Conservation (phyloP, 169 alveolate species). For the Plasmodium relictum region DNA sequence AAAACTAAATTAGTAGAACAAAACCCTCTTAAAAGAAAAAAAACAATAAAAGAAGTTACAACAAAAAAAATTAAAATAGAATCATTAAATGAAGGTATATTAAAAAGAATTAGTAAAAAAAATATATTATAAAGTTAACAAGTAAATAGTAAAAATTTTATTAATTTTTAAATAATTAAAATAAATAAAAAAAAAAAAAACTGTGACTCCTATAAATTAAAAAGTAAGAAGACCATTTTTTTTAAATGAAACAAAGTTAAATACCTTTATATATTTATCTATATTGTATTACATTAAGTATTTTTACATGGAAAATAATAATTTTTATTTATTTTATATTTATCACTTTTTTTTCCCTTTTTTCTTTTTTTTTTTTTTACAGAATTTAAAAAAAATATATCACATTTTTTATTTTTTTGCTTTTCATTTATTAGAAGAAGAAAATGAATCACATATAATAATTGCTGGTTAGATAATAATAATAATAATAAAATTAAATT, state of each 20-base stretch:
- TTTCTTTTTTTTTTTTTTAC: conserved; percentile 6
- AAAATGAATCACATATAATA: conserved; percentile 26
- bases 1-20: background rate
- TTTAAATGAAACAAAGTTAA: background rate
- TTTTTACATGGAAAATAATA: background rate
- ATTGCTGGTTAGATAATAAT: conserved; percentile 56
- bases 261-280: background rate
- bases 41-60: conserved; percentile 7
- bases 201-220: conserved; percentile 9
- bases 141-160: background rate
- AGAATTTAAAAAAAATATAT: conserved; percentile 14
- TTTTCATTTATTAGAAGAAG: conserved; percentile 12
- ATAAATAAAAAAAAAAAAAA: background rate
- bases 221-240: conserved; percentile 16
- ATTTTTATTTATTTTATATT: background rate
- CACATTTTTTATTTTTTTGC: background rate
- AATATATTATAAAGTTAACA: background rate
- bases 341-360: background rate
- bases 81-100: conserved; percentile 29
- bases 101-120: conserved; percentile 6
- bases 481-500: background rate
- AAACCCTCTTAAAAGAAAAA: conserved; percentile 34
- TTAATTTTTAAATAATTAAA: conserved; percentile 19
- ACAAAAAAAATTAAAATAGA: conserved; percentile 41
- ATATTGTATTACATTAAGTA: background rate